Evolutionary conservation across 1,284 basidiomycete genomes (phyloP), one percentile per base, ranked within the genome.

Genomic region (Inonotus obliquus): DNA sequence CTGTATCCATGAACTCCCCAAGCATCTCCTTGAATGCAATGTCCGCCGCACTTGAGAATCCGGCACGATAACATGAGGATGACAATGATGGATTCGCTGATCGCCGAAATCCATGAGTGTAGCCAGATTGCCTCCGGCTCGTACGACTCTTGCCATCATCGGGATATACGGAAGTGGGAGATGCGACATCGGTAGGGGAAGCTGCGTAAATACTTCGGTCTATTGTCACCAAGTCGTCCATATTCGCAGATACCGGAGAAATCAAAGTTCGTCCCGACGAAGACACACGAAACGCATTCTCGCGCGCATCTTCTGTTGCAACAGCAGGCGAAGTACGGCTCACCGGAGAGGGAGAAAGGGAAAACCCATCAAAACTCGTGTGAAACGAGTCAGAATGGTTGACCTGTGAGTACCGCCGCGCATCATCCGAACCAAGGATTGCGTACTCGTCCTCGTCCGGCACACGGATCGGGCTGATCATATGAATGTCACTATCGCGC

Each of bases 51-150:
- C 23, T 57, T 25, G 53, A 21, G 10, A 44, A 32, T 13, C 25
- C 41, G 10, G 32, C 55, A 10, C 47, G 58, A 57, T 52, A 63
- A n/a, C 48, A 25, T 21, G 62, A 63, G 17, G 62, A 63, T 21
- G 62, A 63, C 7, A 54, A 58, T 35, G 62, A 63, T 5, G 62
- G 62, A 41, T 54, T 60, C n/a, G 62, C 41, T 19, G 62, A 63
- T 14, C 62, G 62, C 10, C 17, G 32, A 37, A 52, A 63, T n/a
- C 38, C 39, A 32, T 38, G 52, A 14, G 25, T 39, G 29, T 60
- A 60, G 11, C 51, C 37, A 23, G 58, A 60, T 9, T 45, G 55
- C 14, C 58, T 32, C 11, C 57, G 54, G 35, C 47, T 51, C 27
- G 37, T 29, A 19, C 51, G 51, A 35, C 51, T 52, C 51, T 23